Base-by-base conservation (phyloP, 345 rosid genomes). In the Aquilaria sinensis region DNA sequence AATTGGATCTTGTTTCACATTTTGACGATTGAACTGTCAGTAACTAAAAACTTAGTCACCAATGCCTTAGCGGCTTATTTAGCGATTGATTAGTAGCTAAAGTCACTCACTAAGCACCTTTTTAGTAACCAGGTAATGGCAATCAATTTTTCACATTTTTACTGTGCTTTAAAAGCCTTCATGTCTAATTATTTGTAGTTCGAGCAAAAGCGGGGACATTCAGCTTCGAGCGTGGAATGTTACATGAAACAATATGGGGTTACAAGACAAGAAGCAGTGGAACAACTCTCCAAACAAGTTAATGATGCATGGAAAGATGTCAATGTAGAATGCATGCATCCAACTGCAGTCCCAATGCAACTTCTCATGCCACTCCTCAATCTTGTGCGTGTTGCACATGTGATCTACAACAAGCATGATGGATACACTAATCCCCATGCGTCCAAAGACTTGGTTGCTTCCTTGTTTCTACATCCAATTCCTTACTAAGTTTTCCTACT, bases 231-330 rank as follows among this genome's bases (percentile, higher is more conserved):
- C 2, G 43, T 72, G 1, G 74, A 77, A 9, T 73, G 74, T 14
- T 66, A 69, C 66, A 59, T 69, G 74, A 72, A 61, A 23, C 67
- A 75, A 55, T 32, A 76, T 0, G 43, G 43, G 43, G 60, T 58
- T 6, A 11, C 49, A 2, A 70, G 53, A 29, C 59, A 67, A 3
- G 72, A 73, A 51, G 65, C 77, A 0, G 14, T 58, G 3, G 29
- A 51, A 1, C 58, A 54, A 34, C 9, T 77, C 4, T 14, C 1
- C 1, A 51, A 41, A 8, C 57, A 7, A 52, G 41, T 72, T 0
- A 6, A 10, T 12, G 34, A 69, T 61, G 77, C 70, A 0, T 70
- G 78, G 78, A 74, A 71, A 50, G 75, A 73, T 29, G 46, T 74
- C 1, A 74, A 74, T 37, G 71, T 59, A n/a, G 76, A 51, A 31